Conservation (phyloP, 2,329 filamentous ascomycete genomes). For the Fusarium humuli region DNA sequence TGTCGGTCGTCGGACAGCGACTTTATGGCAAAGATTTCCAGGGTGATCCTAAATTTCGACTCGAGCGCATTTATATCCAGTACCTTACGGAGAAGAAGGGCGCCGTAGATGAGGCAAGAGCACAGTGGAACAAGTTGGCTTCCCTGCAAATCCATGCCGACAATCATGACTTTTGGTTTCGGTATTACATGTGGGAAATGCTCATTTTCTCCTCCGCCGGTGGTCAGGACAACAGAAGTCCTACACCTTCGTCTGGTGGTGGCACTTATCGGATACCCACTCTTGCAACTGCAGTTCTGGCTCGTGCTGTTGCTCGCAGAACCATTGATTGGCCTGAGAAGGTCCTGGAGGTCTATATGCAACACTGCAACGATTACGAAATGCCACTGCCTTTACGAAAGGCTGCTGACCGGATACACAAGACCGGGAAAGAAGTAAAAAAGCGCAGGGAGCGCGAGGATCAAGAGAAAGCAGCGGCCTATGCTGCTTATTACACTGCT, state of each 20-base stretch:
- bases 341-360: conserved; percentile 77
- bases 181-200: conserved; percentile 94
- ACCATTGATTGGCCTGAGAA: conserved; percentile 82
- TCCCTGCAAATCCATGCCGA: conserved; percentile 73
- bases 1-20: conserved; percentile 80
- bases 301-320: conserved; percentile 72
- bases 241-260: conserved; percentile 59
- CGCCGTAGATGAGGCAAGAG: conserved; percentile 79
- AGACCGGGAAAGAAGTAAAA: conserved; percentile 71
- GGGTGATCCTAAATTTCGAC: conserved; percentile 88
- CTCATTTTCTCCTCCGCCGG: conserved; percentile 64
- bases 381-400: conserved; percentile 78
- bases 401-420: conserved; percentile 79
- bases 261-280: conserved; percentile 72
- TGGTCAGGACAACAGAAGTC: conserved; percentile 61
- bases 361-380: conserved; percentile 92
- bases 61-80: conserved; percentile 92
- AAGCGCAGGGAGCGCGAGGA: conserved; percentile 75
- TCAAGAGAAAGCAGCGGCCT: conserved; percentile 66
- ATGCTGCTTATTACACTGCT: conserved; percentile 55
- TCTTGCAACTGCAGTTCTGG: conserved; percentile 80
- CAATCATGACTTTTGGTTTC: conserved; percentile 93
- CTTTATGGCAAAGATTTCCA: conserved; percentile 80
- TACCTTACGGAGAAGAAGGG: conserved; percentile 88
- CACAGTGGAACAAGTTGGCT: conserved; percentile 78